Evolutionary conservation across 345 rosid genomes (phyloP), one percentile per base, ranked within the genome.

Genomic region (Rubroshorea leprosula): DNA sequence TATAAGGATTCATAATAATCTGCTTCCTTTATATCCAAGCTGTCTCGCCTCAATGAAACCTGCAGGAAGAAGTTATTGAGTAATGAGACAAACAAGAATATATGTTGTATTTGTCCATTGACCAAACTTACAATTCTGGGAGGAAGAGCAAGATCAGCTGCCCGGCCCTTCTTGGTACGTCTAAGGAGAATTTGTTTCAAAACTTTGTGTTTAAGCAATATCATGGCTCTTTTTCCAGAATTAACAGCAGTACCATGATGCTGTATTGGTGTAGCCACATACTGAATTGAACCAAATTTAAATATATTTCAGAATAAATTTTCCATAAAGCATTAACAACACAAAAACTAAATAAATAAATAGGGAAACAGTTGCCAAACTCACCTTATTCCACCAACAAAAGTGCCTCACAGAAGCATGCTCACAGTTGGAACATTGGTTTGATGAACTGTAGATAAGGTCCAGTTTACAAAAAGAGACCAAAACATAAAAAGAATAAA

Each of bases 301-400:
- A 51, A 58, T 11, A 55, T 41, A 57, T 2, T 57, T 61, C 23
- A 66, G 55, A n/a, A 41, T 8, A 25, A 23, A 59, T 8, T 8
- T 35, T 14, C 51, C 23, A 25, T 54, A 11, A 18, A 23, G 23
- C 49, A 52, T 24, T 5, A 61, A 60, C 51, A 20, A n/a, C 31
- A 6, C 26, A 25, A 53, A 22, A 54, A 53, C 29, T 1, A 18
- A 27, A 19, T 19, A 61, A 51, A 50, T 39, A 55, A 64, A 62
- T 18, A 53, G 48, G 22, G 18, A 48, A 58, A 46, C 20, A 45
- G 24, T 45, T 49, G 50, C 38, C 60, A 18, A 58, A 67, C 80
- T 83, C 60, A 93, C 99, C 78, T 79, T 87, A 73, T 93, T 93
- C 99, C 99, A 93, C 99, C 99, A 93, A 74, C 99, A 93, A 63